phyloP scores from a whole-genome alignment of 2,329 filamentous ascomycete genomes.

The Grosmannia clavigera region DNA sequence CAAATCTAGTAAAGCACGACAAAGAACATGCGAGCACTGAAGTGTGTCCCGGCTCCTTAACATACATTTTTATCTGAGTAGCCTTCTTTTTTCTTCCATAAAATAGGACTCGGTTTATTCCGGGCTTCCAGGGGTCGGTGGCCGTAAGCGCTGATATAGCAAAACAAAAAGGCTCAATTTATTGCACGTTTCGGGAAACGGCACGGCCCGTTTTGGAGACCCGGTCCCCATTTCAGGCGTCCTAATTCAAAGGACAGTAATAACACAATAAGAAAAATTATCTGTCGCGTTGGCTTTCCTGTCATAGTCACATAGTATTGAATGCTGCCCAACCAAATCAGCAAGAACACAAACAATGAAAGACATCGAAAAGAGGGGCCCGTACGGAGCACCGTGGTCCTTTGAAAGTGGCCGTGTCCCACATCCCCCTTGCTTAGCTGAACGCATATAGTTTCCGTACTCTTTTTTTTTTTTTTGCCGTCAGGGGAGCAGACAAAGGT shows the following conservation, averaged over 20 bases:
- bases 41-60: too few species aligned
- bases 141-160: background rate
- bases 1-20: background rate
- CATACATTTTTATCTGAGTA: too few species aligned
- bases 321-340: background rate
- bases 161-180: background rate
- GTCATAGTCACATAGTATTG: background rate
- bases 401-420: background rate
- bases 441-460: background rate
- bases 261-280: background rate
- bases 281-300: background rate
- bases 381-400: background rate
- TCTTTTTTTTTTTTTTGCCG: background rate
- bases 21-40: background rate
- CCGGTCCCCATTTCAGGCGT: background rate
- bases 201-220: conserved; percentile 14
- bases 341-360: background rate
- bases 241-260: background rate
- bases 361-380: background rate
- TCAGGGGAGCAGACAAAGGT: background rate
- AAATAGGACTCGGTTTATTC: too few species aligned
- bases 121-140: background rate
- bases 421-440: background rate
- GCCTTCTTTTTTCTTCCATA: too few species aligned
- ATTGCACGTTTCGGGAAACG: conserved; percentile 10